Evolutionary conservation across 2,329 filamentous ascomycete species (phyloP).

Genomic region (Exophiala alcalophila): DNA sequence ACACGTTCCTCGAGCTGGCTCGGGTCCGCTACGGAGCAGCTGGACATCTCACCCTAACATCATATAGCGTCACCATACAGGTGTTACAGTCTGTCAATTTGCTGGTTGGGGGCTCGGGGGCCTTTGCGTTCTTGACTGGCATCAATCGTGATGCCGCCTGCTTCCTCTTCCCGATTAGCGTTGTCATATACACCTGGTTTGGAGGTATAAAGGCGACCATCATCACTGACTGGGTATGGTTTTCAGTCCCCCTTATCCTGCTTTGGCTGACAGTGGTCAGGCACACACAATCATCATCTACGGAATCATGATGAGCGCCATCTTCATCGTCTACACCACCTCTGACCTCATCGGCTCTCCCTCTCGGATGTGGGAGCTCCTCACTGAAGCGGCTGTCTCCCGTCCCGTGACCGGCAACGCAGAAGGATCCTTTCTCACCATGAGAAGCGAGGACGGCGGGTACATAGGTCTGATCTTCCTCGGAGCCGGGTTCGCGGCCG

Average conservation of each 20-base stretch:
- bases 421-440: slow-evolving; percentile 78
- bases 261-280: too few relatives aligned
- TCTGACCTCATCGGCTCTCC: slow-evolving; percentile 71
- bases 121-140: slow-evolving; percentile 66
- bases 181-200: slow-evolving; percentile 71
- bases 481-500: slow-evolving; percentile 75
- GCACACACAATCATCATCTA: slow-evolving; percentile 1
- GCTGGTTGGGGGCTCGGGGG: slow-evolving; percentile 56
- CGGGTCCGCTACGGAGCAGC: slow-evolving; percentile 74
- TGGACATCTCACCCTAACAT: too few relatives aligned
- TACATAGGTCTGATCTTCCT: slow-evolving; percentile 90
- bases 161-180: slow-evolving; percentile 75
- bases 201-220: slow-evolving; percentile 54
- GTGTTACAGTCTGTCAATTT: too few relatives aligned
- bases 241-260: too few relatives aligned
- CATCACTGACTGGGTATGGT: slow-evolving; percentile 1
- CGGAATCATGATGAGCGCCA: slow-evolving; percentile 50
- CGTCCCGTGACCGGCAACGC: slow-evolving; percentile 78
- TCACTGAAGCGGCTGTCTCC: slow-evolving; percentile 62
- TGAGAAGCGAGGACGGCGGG: slow-evolving; percentile 75
- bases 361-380: slow-evolving; percentile 64
- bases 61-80: too few relatives aligned
- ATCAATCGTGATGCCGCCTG: slow-evolving; percentile 73
- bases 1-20: slow-evolving; percentile 74
- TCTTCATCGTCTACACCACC: too few relatives aligned